Evolutionary conservation across 2,329 filamentous ascomycete genomes (phyloP), one percentile per base, ranked within the genome.

Genomic region (Trichoderma sp.): DNA sequence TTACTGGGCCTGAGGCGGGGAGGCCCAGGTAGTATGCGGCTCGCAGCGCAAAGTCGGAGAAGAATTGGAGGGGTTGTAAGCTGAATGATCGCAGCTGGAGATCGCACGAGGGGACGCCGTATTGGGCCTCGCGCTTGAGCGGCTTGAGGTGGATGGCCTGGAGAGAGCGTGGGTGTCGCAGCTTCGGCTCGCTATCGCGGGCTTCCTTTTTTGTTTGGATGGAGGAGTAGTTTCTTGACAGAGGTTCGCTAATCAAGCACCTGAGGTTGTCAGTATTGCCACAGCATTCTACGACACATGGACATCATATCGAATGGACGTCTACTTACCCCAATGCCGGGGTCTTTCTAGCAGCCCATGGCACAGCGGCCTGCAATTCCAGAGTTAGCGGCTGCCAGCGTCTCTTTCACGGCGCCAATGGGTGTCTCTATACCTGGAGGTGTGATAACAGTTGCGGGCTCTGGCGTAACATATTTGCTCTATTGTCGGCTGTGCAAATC

Each of bases 11-110:
- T 58, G 88, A 92, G 3, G 94, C 94, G 11, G 94, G 91, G 2
- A 99, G 89, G 21, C 91, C 89, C 53, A 97, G 88, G 82, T 95
- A 99, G 83, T 98, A 99, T 68, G 96, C 96, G 4, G 94, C 94
- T 73, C 96, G 92, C 68, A 98, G 84, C 61, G 94, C 94, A 79
- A 99, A 98, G 82, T 99, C 96, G 80, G 91, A 87, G 78, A 97
- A 97, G 83, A 97, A 94, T 76, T 97, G 93, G 70, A 99, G 88
- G 74, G 97, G 96, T 70, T 94, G 93, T 43, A 94, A 85, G 76
- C 88, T 94, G 85, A 93, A 99, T 40, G 95, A 97, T 74, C 96
- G 93, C 60, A 99, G 84, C 79, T 99, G 96, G 40, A 99, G 89
- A 79, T 97, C 91, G 83, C 93, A 97, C 13, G 92, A 89, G 14